These are phyloP conservation scores for Turritis glabra DNA, from an alignment of 345 rosid species.

Conservation along the genomic window DNA sequence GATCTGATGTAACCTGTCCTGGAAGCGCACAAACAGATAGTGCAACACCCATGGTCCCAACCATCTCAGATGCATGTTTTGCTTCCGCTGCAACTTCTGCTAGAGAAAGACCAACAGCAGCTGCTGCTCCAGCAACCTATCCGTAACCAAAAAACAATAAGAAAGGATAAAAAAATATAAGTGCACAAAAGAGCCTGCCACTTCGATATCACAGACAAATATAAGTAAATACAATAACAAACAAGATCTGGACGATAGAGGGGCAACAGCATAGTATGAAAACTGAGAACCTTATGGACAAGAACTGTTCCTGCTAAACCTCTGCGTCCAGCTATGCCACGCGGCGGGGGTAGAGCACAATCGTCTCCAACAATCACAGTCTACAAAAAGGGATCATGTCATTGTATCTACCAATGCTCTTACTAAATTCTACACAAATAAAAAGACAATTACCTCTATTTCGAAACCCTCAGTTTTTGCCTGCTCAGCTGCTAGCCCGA, in stretches of 20 bases:
- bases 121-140: constrained; percentile 91
- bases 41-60: constrained; percentile 94
- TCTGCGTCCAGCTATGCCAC: constrained; percentile 89
- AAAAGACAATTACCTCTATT: constrained; percentile 57
- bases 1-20: constrained; percentile 77
- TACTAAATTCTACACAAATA: neutral
- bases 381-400: constrained; percentile 45
- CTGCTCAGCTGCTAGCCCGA: constrained; percentile 93
- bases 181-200: neutral
- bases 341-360: constrained; percentile 94
- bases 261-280: neutral
- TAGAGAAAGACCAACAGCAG: constrained; percentile 71
- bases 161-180: neutral
- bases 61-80: constrained; percentile 68
- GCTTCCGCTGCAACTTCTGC: constrained; percentile 72
- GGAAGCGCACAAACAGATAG: constrained; percentile 81
- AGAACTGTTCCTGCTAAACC: constrained; percentile 97
- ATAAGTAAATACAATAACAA: neutral
- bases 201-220: constrained; percentile 5
- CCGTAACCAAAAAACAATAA: constrained; percentile 24
- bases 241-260: neutral
- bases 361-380: constrained; percentile 95
- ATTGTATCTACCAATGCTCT: neutral
- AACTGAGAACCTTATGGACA: constrained; percentile 79
- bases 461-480: constrained; percentile 89